phyloP scores from a whole-genome alignment of 139 green algal species.

The Closterium sp. region DNA sequence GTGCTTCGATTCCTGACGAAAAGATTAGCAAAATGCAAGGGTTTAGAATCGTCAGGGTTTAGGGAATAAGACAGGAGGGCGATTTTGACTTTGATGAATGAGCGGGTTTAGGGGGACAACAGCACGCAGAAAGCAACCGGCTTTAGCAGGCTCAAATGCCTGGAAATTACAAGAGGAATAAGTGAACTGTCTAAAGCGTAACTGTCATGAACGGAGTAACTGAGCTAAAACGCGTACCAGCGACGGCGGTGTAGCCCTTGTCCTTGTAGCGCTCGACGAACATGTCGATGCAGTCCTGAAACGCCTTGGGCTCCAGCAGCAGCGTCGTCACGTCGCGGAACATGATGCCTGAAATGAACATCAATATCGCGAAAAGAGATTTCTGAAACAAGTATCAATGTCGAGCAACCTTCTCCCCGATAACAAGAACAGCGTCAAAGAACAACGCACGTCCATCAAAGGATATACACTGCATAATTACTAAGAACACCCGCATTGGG shows the following conservation, averaged over 20 bases:
- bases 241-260: slow-evolving; percentile 23
- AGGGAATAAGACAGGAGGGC: not conserved
- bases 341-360: slow-evolving; percentile 71
- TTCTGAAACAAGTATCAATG: no score
- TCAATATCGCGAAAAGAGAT: no score
- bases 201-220: no score
- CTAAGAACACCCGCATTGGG: not conserved
- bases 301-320: slow-evolving; percentile 73
- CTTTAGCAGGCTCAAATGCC: no score
- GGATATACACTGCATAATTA: not conserved
- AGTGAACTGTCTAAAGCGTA: no score
- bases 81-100: not conserved
- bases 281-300: slow-evolving; percentile 53
- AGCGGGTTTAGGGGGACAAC: no score
- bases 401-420: no score
- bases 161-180: no score
- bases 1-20: slow-evolving; percentile 88
- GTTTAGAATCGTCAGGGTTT: not conserved
- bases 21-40: not conserved
- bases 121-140: no score
- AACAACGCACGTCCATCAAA: not conserved
- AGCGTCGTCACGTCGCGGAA: slow-evolving; percentile 96
- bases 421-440: not conserved
- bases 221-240: slow-evolving; percentile 6
- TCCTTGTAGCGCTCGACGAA: slow-evolving; percentile 50